These are phyloP conservation scores for Prunus campanulata DNA, from an alignment of 306 rosid genomes.

Conservation along the genomic window DNA sequence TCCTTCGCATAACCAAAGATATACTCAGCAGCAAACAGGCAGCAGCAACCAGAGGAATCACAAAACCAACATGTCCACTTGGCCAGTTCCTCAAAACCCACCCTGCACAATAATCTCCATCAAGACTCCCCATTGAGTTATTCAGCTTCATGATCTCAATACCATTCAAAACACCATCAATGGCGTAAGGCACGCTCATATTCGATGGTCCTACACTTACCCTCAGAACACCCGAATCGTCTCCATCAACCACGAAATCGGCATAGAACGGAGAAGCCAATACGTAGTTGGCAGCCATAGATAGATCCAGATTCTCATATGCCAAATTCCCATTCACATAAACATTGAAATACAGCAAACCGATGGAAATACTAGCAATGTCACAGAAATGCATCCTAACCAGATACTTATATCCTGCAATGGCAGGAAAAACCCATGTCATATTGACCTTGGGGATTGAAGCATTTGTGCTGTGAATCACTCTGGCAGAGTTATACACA, in stretches of 20 bases:
- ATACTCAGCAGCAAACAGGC: slow-evolving; percentile 32
- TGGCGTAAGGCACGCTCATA: slow-evolving; percentile 40
- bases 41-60: slow-evolving; percentile 38
- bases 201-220: slow-evolving; percentile 64
- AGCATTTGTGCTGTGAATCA: slow-evolving; percentile 58
- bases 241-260: slow-evolving; percentile 70
- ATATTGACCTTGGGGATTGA: slow-evolving; percentile 58
- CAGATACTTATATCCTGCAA: slow-evolving; percentile 57
- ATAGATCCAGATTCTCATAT: slow-evolving; percentile 59
- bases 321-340: slow-evolving; percentile 72
- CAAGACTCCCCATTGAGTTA: slow-evolving; percentile 47
- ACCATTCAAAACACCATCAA: slow-evolving; percentile 49
- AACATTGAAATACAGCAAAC: slow-evolving; percentile 73
- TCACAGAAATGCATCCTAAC: slow-evolving; percentile 85
- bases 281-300: slow-evolving; percentile 29
- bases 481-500: slow-evolving; percentile 73
- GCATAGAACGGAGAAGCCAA: slow-evolving; percentile 72
- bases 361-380: slow-evolving; percentile 71
- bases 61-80: slow-evolving; percentile 4
- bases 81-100: slow-evolving; percentile 37
- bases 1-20: slow-evolving; percentile 28
- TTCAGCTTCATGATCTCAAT: slow-evolving; percentile 56
- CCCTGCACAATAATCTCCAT: slow-evolving; percentile 30
- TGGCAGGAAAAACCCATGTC: slow-evolving; percentile 74
- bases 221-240: slow-evolving; percentile 30